phyloP scores from a whole-genome alignment of 208 protist species.

The Leishmania amazonensis region DNA sequence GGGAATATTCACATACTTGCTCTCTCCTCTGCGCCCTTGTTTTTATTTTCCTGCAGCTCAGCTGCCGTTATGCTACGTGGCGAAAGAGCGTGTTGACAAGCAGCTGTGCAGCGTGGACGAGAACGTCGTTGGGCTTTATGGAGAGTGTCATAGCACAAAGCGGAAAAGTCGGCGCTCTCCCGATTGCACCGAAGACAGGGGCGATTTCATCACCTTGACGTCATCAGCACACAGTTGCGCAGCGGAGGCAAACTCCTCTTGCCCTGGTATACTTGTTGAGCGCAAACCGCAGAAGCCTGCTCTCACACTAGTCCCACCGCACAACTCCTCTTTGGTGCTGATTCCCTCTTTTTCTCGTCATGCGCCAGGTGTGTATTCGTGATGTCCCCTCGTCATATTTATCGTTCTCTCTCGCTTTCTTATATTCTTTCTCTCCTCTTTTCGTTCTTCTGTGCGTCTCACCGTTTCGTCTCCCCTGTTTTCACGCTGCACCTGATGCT shows the following conservation, averaged over 20 bases:
- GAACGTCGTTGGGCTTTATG: background rate
- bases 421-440: background rate
- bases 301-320: background rate
- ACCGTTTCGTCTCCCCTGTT: background rate
- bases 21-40: background rate
- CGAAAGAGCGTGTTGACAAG: background rate
- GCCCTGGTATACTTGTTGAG: background rate
- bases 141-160: background rate
- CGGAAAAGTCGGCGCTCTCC: background rate
- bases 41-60: conserved; percentile 4
- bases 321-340: background rate
- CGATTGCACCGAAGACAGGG: background rate
- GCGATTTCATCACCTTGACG: background rate
- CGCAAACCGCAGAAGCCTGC: background rate
- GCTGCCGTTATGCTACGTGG: background rate
- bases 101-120: background rate
- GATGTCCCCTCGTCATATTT: background rate
- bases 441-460: background rate
- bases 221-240: background rate
- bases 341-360: background rate
- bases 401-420: background rate
- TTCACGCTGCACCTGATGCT: background rate
- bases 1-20: background rate
- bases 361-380: background rate
- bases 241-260: background rate